Evolutionary conservation across 2,329 filamentous ascomycete genomes (phyloP).

Genomic region (Trichophyton verrucosum): DNA sequence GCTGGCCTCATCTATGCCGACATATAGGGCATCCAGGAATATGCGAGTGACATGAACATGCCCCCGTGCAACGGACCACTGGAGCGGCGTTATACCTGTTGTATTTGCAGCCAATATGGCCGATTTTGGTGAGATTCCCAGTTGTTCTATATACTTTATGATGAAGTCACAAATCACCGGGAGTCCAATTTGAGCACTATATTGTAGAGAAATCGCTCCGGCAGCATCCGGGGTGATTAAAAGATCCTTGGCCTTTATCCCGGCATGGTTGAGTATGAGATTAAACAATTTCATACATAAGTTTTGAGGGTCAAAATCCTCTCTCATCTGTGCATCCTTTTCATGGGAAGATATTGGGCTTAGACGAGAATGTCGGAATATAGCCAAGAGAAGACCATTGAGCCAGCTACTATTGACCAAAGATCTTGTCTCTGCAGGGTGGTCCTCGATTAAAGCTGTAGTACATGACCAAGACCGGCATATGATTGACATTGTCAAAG

Average conservation of each 20-base stretch:
- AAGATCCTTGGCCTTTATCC: not conserved
- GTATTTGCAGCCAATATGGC: conserved; percentile 4
- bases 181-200: conserved; percentile 12
- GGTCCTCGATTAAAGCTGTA: not conserved
- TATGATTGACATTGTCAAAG: not conserved
- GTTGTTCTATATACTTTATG: conserved; percentile 2
- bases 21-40: conserved; percentile 8
- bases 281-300: not conserved
- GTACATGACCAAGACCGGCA: not conserved
- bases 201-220: conserved; percentile 14
- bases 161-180: conserved; percentile 8
- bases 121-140: not conserved
- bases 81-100: conserved; percentile 11
- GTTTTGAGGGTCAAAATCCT: not conserved
- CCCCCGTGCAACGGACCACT: conserved; percentile 10
- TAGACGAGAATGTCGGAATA: not conserved
- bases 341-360: no score
- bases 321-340: not conserved
- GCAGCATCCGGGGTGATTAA: conserved; percentile 6
- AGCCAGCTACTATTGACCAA: not conserved
- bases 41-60: conserved; percentile 6
- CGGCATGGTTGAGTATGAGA: not conserved
- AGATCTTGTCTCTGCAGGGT: not conserved
- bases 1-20: not conserved
- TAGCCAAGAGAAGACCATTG: not conserved